Base-by-base conservation (phyloP, 345 rosid species). In the Rhizophora apiculata region DNA sequence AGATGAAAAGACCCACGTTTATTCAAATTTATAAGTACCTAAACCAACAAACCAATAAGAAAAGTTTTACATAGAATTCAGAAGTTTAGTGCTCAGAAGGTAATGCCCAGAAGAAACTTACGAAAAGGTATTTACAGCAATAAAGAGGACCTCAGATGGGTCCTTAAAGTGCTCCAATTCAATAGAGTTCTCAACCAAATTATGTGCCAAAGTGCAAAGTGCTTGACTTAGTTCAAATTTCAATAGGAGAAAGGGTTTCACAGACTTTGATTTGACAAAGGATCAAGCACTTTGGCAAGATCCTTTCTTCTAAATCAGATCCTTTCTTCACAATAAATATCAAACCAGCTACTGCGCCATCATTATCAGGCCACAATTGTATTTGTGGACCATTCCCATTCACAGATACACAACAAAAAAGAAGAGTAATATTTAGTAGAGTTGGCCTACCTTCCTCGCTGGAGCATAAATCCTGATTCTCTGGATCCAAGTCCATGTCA, bases 401-500 rank as follows among this genome's bases (percentile, higher is more conserved):
- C 0, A 37, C 11, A 37, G 43, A 37, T 8, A 9, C 9, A 9
- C 43, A 37, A 37, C 15, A 52, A 46, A 52, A n/a, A 26, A 48
- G 6, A 29, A 19, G 4, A 32, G 24, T 18, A 37, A 24, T 24
- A 70, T 16, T 32, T 29, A 52, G 53, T n/a, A 53, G 58, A 70
- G 22, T 43, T 65, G 37, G 19, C 30, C 68, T 86, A 90, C 94
- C 96, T 86, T 82, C 85, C 63, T 72, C 68, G 26, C 71, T 79
- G 60, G 75, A 71, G 71, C 71, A 83, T 64, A 72, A 78, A 72
- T 82, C 89, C 67, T 69, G 85, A 68, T 81, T 85, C 68, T 84
- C 83, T 27, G 94, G 92, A 79, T 85, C 90, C 78, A 90, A 82
- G 65, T 90, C 96, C 96, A 88, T 90, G 65, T 82, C 91, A 68